Evolutionary conservation across 1,284 basidiomycete genomes (phyloP).

Genomic region (Ceratobasidium sp.): DNA sequence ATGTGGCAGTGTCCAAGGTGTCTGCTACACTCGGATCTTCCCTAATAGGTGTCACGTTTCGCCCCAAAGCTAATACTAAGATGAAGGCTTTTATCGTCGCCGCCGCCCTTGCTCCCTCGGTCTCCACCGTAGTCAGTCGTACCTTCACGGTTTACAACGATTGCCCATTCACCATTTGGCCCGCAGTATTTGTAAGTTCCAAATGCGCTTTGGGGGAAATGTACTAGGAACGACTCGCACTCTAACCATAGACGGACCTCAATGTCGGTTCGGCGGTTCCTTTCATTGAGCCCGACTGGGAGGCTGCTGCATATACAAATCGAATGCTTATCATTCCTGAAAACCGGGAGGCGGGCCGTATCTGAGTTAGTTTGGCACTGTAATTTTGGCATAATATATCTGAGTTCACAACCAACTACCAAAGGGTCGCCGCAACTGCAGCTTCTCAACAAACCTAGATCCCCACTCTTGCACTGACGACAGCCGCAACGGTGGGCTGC

Average conservation of each 20-base stretch:
- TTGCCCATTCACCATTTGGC: conserved; percentile 19
- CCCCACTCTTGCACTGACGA: conserved; percentile 61
- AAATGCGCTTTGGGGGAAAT: no score
- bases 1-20: no score
- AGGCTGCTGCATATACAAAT: conserved; percentile 30
- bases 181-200: not conserved
- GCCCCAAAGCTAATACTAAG: no score
- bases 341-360: conserved; percentile 43
- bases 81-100: conserved; percentile 41
- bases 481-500: conserved; percentile 58
- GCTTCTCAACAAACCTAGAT: conserved; percentile 52
- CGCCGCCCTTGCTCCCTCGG: conserved; percentile 37
- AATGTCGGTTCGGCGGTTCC: not conserved
- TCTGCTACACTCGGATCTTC: no score
- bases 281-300: conserved; percentile 2
- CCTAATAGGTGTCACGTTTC: no score
- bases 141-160: conserved; percentile 38
- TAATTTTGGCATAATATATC: conserved; percentile 1
- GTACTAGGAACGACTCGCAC: not conserved
- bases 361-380: conserved; percentile 38
- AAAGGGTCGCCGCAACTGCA: conserved; percentile 54
- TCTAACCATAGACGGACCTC: conserved; percentile 1
- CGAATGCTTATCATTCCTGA: conserved; percentile 33
- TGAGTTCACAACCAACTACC: not conserved
- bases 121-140: conserved; percentile 1